A percentile compares a stretch with the other conserved stretches of the same genome.
phyloP scores from a whole-genome alignment of 2,329 filamentous ascomycete genomes.

The Colletotrichum graminicola region DNA sequence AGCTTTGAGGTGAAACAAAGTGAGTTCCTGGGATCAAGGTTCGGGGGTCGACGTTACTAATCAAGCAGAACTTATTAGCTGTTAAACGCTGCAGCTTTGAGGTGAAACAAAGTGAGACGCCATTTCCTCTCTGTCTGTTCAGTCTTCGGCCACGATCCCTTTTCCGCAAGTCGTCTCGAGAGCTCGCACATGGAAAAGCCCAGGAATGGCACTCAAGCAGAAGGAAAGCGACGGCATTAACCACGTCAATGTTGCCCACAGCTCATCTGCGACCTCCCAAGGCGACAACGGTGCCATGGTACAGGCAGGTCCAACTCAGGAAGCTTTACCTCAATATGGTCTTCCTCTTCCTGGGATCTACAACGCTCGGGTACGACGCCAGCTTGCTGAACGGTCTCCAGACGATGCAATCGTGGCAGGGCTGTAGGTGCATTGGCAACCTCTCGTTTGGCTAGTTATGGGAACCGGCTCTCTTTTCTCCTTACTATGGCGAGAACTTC shows the following conservation, averaged over 20 bases:
- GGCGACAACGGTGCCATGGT: constrained; percentile 45
- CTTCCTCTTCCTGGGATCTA: constrained; percentile 51
- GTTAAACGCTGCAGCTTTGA: too few species aligned
- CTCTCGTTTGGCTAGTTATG: neutral
- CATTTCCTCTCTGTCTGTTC: neutral
- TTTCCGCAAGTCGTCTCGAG: too few species aligned
- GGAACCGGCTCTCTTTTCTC: neutral
- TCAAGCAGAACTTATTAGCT: too few species aligned
- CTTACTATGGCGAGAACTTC: neutral
- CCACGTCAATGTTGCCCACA: constrained; percentile 11
- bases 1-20: too few species aligned
- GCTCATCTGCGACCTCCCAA: constrained; percentile 19
- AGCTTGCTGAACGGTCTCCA: constrained; percentile 62
- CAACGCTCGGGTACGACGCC: constrained; percentile 56
- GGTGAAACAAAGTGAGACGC: too few species aligned
- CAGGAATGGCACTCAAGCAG: constrained; percentile 29
- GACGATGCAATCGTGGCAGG: constrained; percentile 58
- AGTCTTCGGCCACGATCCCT: neutral
- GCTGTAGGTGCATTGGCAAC: constrained; percentile 46
- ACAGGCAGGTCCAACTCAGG: constrained; percentile 49
- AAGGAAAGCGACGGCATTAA: constrained; percentile 22
- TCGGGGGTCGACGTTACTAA: too few species aligned
- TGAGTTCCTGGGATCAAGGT: too few species aligned
- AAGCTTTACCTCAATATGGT: constrained; percentile 50
- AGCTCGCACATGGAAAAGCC: neutral